Evolutionary conservation across 2,329 filamentous ascomycete species (phyloP).

Genomic region (Stagonosporopsis cucurbitacearum): DNA sequence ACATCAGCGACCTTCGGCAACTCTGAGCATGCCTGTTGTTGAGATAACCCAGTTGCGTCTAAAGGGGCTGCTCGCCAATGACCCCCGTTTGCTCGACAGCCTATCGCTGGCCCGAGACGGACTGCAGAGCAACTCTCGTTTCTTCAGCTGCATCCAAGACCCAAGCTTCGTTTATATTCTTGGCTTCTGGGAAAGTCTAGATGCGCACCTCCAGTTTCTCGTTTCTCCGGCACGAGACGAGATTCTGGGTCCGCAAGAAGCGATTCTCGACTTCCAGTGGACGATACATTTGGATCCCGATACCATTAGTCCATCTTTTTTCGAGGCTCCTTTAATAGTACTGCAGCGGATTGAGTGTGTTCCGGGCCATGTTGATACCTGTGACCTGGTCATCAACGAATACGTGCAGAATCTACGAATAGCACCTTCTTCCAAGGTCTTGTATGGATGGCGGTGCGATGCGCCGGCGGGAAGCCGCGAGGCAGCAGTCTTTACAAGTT

Average conservation of each 20-base stretch:
- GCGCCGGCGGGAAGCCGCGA: constrained; percentile 28
- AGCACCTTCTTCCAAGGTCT: constrained; percentile 25
- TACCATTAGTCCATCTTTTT: constrained; percentile 26
- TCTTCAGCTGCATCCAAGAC: constrained; percentile 41
- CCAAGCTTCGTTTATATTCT: constrained; percentile 40
- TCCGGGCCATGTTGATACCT: constrained; percentile 20
- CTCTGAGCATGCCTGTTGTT: constrained; percentile 33
- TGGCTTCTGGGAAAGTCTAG: constrained; percentile 39
- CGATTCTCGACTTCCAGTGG: constrained; percentile 40
- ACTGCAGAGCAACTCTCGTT: constrained; percentile 36
- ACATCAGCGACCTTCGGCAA: not conserved
- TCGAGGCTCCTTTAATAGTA: constrained; percentile 36
- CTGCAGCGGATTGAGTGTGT: constrained; percentile 31
- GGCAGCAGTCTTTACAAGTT: constrained; percentile 34
- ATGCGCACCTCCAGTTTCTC: constrained; percentile 38
- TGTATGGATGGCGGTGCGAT: constrained; percentile 37
- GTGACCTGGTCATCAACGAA: constrained; percentile 18
- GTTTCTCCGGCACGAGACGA: constrained; percentile 35
- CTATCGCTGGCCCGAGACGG: constrained; percentile 38
- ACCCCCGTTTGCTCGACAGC: constrained; percentile 34
- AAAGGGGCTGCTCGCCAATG: constrained; percentile 27
- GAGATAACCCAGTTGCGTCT: constrained; percentile 39
- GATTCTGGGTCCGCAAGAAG: constrained; percentile 39
- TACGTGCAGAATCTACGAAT: constrained; percentile 24
- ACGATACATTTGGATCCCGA: constrained; percentile 35